Percentiles rank a stretch among this genome's conserved stretches.
Evolutionary conservation across 345 rosid species (phyloP).

Genomic region (Camelina neglecta): DNA sequence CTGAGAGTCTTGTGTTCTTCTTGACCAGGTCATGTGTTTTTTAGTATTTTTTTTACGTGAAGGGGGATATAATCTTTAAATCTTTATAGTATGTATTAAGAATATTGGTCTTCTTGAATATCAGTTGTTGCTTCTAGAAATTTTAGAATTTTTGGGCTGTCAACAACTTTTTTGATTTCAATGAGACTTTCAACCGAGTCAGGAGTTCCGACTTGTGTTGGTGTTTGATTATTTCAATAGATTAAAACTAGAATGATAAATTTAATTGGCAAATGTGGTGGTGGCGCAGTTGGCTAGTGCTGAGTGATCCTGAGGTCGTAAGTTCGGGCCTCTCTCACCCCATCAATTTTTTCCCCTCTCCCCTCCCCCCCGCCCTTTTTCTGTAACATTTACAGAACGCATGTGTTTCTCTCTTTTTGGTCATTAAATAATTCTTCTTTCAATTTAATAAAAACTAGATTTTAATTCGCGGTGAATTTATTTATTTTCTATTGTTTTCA

Average conservation of each 20-base stretch:
- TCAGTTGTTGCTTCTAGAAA: slow-evolving; percentile 28
- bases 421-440: too few relatives aligned
- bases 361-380: too few relatives aligned
- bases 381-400: too few relatives aligned
- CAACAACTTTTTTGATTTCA: neutral
- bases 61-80: slow-evolving; percentile 22
- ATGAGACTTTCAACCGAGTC: neutral
- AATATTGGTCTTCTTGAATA: neutral
- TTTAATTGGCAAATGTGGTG: slow-evolving; percentile 48
- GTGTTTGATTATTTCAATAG: neutral
- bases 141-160: slow-evolving; percentile 3
- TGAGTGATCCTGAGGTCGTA: slow-evolving; percentile 95
- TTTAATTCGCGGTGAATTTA: too few relatives aligned
- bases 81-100: slow-evolving; percentile 5
- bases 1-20: slow-evolving; percentile 10
- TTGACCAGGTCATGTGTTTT: slow-evolving; percentile 39
- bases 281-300: slow-evolving; percentile 99
- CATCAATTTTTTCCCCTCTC: too few relatives aligned
- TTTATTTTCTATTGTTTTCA: too few relatives aligned
- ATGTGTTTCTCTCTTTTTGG: too few relatives aligned
- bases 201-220: neutral
- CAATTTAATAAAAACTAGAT: too few relatives aligned
- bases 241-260: rapidly evolving
- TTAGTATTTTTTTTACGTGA: slow-evolving; percentile 19
- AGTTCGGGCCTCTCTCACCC: slow-evolving; percentile 96